A percentile compares a stretch with the other conserved stretches of the same genome.
phyloP scores from a whole-genome alignment of 1,284 basidiomycete species.

The Filobasidium uniguttulatum region DNA sequence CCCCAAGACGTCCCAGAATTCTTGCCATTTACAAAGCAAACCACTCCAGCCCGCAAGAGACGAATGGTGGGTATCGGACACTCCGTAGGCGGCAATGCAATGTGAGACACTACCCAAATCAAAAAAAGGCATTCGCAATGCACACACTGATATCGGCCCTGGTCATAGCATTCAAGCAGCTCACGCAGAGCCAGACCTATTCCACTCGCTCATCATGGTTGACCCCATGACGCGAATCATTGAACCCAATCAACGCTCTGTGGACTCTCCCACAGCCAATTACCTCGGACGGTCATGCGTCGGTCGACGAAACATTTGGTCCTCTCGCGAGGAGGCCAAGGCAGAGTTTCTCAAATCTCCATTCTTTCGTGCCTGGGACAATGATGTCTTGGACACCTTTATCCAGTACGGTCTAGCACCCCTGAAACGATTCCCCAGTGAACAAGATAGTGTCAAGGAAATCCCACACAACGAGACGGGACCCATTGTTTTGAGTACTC shows the following conservation, averaged over 20 bases:
- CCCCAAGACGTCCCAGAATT: not conserved
- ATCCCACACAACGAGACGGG: constrained; percentile 10
- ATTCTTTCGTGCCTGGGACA: constrained; percentile 38
- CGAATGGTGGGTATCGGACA: constrained; percentile 53
- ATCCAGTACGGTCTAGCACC: constrained; percentile 50
- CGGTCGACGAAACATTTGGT: constrained; percentile 51
- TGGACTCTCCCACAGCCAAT: constrained; percentile 17
- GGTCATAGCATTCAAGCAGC: constrained; percentile 47
- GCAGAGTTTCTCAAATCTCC: constrained; percentile 41
- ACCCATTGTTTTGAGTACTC: constrained; percentile 22
- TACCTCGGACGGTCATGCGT: constrained; percentile 41
- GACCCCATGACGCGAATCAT: constrained; percentile 55
- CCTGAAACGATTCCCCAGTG: constrained; percentile 20
- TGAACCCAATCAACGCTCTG: constrained; percentile 26
- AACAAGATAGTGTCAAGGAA: constrained; percentile 5
- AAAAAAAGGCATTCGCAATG: not conserved
- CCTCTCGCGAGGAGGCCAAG: constrained; percentile 49
- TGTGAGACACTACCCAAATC: constrained; percentile 38
- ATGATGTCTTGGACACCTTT: constrained; percentile 52
- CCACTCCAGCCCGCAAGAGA: not conserved
- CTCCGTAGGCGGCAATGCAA: constrained; percentile 61
- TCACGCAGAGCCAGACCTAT: constrained; percentile 50
- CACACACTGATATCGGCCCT: constrained; percentile 10
- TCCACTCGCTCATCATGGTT: constrained; percentile 57
- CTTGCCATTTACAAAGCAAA: not conserved